Base-by-base conservation (phyloP, 106 monocot genomes). In the Phalaenopsis aphrodite region DNA sequence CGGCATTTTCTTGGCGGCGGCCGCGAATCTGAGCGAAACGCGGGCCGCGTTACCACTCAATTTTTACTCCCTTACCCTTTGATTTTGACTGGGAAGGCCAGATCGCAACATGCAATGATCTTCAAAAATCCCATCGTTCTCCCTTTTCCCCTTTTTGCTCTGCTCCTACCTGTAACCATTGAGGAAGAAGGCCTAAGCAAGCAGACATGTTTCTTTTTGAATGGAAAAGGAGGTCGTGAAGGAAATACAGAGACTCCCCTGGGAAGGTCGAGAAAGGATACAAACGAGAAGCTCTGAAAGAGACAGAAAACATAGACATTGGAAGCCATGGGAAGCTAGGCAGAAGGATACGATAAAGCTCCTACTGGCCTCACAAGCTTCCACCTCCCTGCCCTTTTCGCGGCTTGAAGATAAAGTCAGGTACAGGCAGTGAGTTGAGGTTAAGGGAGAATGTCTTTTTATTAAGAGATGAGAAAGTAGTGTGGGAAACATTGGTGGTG, bases 401-500 rank as follows among this genome's bases (percentile, higher is more conserved):
- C 43, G 74, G 8, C 14, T 74, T 74, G 45, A 8, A 74, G 74
- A 61, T 61, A 23, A 21, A 61, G 61, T n/a, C 61, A 30, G 19
- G 0, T 30, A 30, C 30, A 30, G 21, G 61, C 14, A 52, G 52
- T 14, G 61, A 61, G 61, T 6, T 23, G 61, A 61, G 61, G 61
- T 61, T 61, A 21, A 5, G 21, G 52, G 52, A 52, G 61, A 61
- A 21, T n/a, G 61, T n/a, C 21, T 6, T 61, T 61, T 2, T 15
- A 52, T n/a, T n/a, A 61, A 61, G 85, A 94, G 39, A 87, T 94
- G 92, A 92, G 97, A 78, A 75, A 24, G 81, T 55, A 85, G 72
- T 89, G 87, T 72, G 90, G 94, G 49, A 83, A 77, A 45, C 83
- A 85, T 6, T 98, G 97, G 97, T 90, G 92, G 89, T 98, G 94